Percentiles rank a stretch among this genome's conserved stretches.
Evolutionary conservation across 352 stramenopile genomes (phyloP).

Genomic region (Peronospora destructor): DNA sequence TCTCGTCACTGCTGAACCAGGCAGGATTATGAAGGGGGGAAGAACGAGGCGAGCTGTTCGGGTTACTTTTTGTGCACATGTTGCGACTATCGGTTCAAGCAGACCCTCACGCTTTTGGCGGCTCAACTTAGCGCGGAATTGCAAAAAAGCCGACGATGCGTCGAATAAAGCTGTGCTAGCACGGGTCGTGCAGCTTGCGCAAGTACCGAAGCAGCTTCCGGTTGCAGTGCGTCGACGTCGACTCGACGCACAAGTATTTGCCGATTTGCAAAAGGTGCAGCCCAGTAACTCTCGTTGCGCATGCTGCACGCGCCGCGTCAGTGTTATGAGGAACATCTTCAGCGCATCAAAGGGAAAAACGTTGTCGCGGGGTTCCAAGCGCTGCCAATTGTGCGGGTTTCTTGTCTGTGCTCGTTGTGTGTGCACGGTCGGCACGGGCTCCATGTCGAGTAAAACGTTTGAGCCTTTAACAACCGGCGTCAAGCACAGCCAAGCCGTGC

Average conservation of each 20-base stretch:
- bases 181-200: slow-evolving; percentile 18
- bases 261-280: slow-evolving; percentile 25
- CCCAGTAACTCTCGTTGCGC: slow-evolving; percentile 25
- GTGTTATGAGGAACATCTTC: slow-evolving; percentile 22
- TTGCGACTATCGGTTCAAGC: slow-evolving; percentile 11
- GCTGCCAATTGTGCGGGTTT: slow-evolving; percentile 59
- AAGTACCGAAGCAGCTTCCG: slow-evolving; percentile 16
- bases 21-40: slow-evolving; percentile 12
- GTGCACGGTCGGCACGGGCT: slow-evolving; percentile 22
- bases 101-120: slow-evolving; percentile 15
- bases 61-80: slow-evolving; percentile 35
- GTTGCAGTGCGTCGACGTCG: slow-evolving; percentile 26
- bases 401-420: slow-evolving; percentile 50
- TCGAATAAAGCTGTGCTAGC: slow-evolving; percentile 21
- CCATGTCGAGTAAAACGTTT: slow-evolving; percentile 6
- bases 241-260: slow-evolving; percentile 34
- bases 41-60: slow-evolving; percentile 22
- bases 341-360: slow-evolving; percentile 3
- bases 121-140: slow-evolving; percentile 15
- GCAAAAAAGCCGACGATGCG: slow-evolving; percentile 21
- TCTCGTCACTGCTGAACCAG: slow-evolving; percentile 23
- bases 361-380: slow-evolving; percentile 27
- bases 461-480: slow-evolving; percentile 9
- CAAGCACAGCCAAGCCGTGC: slow-evolving; percentile 28
- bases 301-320: slow-evolving; percentile 31